phyloP scores from a whole-genome alignment of 2,329 filamentous ascomycete species.

The Chrysosporium queenslandicum region DNA sequence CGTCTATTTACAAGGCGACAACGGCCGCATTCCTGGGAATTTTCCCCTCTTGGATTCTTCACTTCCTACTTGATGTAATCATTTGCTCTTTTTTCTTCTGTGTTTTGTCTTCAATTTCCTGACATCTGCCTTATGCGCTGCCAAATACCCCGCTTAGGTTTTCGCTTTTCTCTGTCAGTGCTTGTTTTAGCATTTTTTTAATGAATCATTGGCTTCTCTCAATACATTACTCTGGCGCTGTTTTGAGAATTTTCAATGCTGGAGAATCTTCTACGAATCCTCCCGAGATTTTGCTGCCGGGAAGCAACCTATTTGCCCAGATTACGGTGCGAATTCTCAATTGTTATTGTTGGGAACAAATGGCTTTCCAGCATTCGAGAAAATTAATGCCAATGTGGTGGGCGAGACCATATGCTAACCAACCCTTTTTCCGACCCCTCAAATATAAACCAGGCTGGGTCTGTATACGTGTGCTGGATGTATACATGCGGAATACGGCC shows the following conservation, averaged over 20 bases:
- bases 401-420: no score
- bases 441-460: no score
- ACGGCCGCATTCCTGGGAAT: neutral
- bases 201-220: neutral
- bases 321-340: no score
- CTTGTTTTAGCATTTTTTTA: no score
- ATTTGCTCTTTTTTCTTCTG: neutral
- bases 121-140: neutral
- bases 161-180: neutral
- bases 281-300: neutral
- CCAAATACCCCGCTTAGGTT: slow-evolving; percentile 7
- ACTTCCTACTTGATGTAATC: neutral
- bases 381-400: no score
- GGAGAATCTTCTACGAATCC: neutral
- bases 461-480: neutral
- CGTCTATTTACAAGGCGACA: neutral
- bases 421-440: no score
- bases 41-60: neutral
- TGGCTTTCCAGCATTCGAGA: no score
- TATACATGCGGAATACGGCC: neutral
- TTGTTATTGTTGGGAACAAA: no score
- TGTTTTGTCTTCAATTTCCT: neutral
- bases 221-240: neutral
- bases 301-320: no score
- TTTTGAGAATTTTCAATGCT: neutral